Conservation (phyloP, 345 rosid genomes). For the Salix arbutifolia region DNA sequence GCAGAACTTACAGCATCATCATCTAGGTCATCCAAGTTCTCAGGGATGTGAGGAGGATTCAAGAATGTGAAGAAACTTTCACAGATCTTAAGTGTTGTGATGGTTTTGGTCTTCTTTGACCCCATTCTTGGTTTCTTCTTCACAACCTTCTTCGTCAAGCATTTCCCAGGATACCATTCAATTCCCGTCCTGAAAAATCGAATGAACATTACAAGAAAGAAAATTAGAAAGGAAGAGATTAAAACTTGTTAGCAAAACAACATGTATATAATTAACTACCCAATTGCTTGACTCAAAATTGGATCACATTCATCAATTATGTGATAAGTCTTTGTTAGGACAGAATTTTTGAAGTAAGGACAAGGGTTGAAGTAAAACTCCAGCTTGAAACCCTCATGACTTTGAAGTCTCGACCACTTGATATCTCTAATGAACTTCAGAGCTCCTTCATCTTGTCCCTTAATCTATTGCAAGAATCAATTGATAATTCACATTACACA, state of each 20-base stretch:
- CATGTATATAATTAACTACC: conserved; percentile 6
- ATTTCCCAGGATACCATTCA: conserved; percentile 24
- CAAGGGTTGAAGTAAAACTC: conserved; percentile 29
- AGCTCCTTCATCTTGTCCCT: conserved; percentile 32
- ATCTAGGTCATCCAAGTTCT: conserved; percentile 14
- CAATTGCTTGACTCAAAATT: conserved; percentile 20
- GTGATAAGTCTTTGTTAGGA: conserved; percentile 26
- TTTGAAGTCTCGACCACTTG: conserved; percentile 21
- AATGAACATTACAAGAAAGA: background rate
- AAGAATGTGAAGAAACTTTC: conserved; percentile 22
- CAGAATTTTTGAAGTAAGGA: conserved; percentile 28
- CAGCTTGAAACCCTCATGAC: conserved; percentile 30
- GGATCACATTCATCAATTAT: conserved; percentile 31
- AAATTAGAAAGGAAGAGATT: background rate
- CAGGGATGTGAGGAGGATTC: conserved; percentile 9
- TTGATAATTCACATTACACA: background rate
- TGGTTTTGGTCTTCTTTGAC: conserved; percentile 17
- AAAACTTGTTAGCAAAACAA: background rate
- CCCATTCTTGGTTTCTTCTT: conserved; percentile 24
- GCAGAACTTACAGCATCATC: conserved; percentile 17
- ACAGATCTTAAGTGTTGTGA: conserved; percentile 3
- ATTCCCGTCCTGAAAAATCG: conserved; percentile 14
- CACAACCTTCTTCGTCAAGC: conserved; percentile 21
- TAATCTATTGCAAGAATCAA: conserved; percentile 15
- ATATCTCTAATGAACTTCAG: conserved; percentile 27